Conservation (phyloP, 192 early-diverging fungal species). For the Coemansia sp. region DNA sequence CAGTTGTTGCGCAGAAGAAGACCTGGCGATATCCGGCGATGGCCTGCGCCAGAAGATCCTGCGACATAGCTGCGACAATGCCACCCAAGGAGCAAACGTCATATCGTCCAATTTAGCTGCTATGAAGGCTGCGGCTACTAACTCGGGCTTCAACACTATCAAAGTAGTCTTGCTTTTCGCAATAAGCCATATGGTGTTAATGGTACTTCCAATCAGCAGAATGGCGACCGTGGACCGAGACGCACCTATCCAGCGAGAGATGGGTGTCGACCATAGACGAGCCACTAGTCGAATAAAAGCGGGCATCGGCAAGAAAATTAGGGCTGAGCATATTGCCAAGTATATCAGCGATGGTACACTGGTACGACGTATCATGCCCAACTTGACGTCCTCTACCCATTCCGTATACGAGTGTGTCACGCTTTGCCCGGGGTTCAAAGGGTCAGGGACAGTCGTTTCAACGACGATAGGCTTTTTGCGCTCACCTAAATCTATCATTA, state of each 20-base stretch:
- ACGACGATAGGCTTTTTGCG: not conserved
- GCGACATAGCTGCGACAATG: not conserved
- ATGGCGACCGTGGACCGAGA: not conserved
- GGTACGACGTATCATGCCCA: no score
- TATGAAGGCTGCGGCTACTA: not conserved
- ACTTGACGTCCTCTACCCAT: not conserved
- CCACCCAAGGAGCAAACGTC: slow-evolving; percentile 6
- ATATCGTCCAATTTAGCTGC: not conserved
- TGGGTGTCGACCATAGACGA: not conserved
- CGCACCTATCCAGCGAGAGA: not conserved
- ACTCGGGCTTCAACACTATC: not conserved
- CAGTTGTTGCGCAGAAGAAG: not conserved
- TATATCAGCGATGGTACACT: not conserved
- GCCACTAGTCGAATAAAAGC: not conserved
- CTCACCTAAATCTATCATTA: not conserved
- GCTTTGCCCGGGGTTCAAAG: not conserved
- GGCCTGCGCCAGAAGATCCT: not conserved
- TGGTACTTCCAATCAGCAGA: not conserved
- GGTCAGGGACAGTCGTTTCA: not conserved
- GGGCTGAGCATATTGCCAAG: not conserved
- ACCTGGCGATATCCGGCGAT: not conserved
- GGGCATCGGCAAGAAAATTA: not conserved
- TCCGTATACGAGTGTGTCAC: not conserved
- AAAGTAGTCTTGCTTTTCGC: no score
- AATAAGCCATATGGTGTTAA: not conserved